Base-by-base conservation (phyloP, 805 yeast genomes). In the Candida cerambycidarum region DNA sequence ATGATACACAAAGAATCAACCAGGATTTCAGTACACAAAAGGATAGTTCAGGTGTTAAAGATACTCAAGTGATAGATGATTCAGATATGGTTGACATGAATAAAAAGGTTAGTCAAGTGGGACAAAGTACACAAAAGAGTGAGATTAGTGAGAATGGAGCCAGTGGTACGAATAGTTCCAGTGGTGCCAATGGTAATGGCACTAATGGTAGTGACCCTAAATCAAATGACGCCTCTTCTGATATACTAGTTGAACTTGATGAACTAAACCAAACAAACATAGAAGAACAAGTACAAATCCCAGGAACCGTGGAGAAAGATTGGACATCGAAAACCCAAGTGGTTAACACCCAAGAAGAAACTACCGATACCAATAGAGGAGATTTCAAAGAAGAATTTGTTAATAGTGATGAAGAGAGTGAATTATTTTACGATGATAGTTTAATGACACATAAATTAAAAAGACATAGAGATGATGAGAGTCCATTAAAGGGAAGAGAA, bases 251-350 rank as follows among this genome's bases (percentile, higher is more conserved):
- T n/a, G 39, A 36, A 12, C 12, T 27, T 13, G 38, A 34, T 13
- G 29, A 30, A 24, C 38, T 21, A 3, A 29, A 38, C 11, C 28
- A 38, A 34, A 34, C 38, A 8, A 11, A 10, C 4, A 11, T 12
- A 6, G 12, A 18, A 19, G 27, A 40, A 32, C 40, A 41, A 2
- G 45, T 56, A 2, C 56, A 55, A 41, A 57, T 55, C 12, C 59
- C 61, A 9, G 53, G 52, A 16, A 56, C 61, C 1, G 49, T 45
- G 2, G 58, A 57, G 37, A 44, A 42, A 24, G 35, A 33, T 7
- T 18, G 12, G 27, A 48, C 62, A 16, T 49, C 66, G n/a, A 53
- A 63, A 6, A 49, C 50, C 5, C 73, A 69, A 43, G 75, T 69
- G 1, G 16, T 48, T 1, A 57, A 57, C 41, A 57, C 64, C 7